Conservation (phyloP, 257 asterid species). For the Phtheirospermum japonicum region DNA sequence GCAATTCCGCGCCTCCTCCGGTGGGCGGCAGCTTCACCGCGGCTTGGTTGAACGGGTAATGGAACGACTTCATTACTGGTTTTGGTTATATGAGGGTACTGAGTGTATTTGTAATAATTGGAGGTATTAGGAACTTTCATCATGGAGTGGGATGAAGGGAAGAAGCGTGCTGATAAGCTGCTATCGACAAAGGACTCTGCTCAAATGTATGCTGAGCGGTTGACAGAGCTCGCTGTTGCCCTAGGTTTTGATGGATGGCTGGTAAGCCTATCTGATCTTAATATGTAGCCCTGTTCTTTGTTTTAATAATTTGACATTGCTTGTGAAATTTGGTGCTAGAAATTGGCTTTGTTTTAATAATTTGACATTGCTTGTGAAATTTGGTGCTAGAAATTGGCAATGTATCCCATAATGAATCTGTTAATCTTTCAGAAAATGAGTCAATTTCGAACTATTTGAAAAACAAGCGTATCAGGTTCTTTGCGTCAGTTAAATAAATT, state of each 20-base stretch:
- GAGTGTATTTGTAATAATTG: too few species aligned
- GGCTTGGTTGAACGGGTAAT: constrained; percentile 62
- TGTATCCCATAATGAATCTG: too few species aligned
- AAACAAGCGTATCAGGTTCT: neutral
- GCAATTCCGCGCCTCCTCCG: constrained; percentile 32
- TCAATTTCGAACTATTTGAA: neutral
- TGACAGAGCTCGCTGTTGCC: constrained; percentile 81
- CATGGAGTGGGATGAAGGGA: constrained; percentile 93
- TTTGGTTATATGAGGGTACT: too few species aligned
- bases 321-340: too few species aligned
- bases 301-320: too few species aligned
- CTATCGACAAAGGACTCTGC: constrained; percentile 65
- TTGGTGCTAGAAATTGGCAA: too few species aligned
- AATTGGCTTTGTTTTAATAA: too few species aligned
- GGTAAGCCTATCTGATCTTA: constrained; percentile 41
- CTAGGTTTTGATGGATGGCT: constrained; percentile 98
- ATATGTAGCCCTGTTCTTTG: too few species aligned
- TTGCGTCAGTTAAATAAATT: neutral
- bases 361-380: too few species aligned
- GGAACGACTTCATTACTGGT: constrained; percentile 59
- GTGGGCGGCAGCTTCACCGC: constrained; percentile 43
- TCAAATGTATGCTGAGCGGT: constrained; percentile 77
- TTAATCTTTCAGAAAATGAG: too few species aligned
- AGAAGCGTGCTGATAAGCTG: constrained; percentile 47
- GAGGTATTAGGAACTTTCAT: constrained; percentile 91